A percentile compares a stretch with the other conserved stretches of the same genome.
Evolutionary conservation across 305 asterid genomes (phyloP).

Genomic region (Rubia tinctorum): DNA sequence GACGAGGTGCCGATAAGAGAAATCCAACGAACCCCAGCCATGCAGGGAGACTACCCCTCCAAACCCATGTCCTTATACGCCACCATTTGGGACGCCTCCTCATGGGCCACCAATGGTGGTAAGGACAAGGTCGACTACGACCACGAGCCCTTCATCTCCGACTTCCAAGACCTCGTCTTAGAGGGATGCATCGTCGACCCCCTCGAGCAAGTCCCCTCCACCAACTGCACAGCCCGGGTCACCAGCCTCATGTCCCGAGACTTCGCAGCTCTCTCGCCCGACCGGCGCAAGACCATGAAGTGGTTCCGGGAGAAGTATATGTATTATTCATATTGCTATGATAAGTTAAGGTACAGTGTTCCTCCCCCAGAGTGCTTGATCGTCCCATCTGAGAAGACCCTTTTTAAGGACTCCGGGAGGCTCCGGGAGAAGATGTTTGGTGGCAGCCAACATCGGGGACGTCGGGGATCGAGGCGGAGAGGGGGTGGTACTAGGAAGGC

Average conservation of each 20-base stretch:
- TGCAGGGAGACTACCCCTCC: conserved; percentile 80
- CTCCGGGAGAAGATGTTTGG: conserved; percentile 47
- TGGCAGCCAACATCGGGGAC: conserved; percentile 34
- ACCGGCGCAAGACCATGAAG: conserved; percentile 45
- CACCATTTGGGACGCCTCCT: conserved; percentile 91
- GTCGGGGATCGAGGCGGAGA: conserved; percentile 27
- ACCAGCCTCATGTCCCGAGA: conserved; percentile 29
- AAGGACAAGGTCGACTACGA: conserved; percentile 61
- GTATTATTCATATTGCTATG: conserved; percentile 78
- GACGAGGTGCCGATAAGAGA: conserved; percentile 78
- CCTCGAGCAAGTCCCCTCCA: conserved; percentile 59
- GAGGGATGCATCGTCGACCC: conserved; percentile 83
- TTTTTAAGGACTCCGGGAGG: conserved; percentile 50
- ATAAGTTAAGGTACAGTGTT: conserved; percentile 53
- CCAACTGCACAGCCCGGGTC: conserved; percentile 50
- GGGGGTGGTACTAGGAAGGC: background rate
- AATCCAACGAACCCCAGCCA: conserved; percentile 34
- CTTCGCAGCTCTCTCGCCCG: conserved; percentile 32
- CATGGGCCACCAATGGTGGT: conserved; percentile 94
- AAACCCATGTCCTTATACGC: conserved; percentile 93
- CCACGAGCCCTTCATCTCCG: conserved; percentile 65
- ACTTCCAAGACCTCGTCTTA: conserved; percentile 66
- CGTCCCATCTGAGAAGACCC: conserved; percentile 48
- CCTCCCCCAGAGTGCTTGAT: conserved; percentile 68
- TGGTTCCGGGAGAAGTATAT: conserved; percentile 55